Percentiles rank a stretch among this genome's conserved stretches.
Evolutionary conservation across 2,329 filamentous ascomycete genomes (phyloP).

Genomic region (Aureobasidium sp.): DNA sequence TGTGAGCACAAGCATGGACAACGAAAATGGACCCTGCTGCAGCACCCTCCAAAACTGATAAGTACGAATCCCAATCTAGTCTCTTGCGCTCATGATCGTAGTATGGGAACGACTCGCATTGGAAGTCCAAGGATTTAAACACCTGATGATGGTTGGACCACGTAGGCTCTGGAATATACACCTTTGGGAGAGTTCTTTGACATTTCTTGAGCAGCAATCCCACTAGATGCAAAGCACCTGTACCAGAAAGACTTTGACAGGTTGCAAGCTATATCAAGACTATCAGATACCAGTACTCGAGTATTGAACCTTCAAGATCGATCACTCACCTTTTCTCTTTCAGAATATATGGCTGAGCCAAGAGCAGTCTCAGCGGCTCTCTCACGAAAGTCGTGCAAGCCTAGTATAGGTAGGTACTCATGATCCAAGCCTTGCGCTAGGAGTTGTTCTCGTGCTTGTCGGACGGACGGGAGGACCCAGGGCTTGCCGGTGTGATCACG

Average conservation of each 20-base stretch:
- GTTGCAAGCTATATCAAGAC: constrained; percentile 20
- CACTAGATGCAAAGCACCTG: constrained; percentile 34
- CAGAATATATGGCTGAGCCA: neutral
- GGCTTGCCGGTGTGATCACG: constrained; percentile 34
- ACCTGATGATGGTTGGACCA: constrained; percentile 38
- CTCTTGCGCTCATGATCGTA: constrained; percentile 53
- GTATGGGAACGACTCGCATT: constrained; percentile 24
- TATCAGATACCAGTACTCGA: too few relatives aligned
- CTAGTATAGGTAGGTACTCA: neutral
- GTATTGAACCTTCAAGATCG: neutral
- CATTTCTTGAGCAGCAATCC: constrained; percentile 29
- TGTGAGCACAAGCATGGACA: constrained; percentile 40
- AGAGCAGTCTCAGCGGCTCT: neutral
- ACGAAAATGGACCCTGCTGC: constrained; percentile 28
- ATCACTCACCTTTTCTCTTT: too few relatives aligned
- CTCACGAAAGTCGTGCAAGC: neutral
- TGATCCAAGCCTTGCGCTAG: neutral
- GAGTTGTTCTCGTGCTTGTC: neutral
- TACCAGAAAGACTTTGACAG: constrained; percentile 37
- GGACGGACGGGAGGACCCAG: constrained; percentile 35
- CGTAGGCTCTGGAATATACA: constrained; percentile 37
- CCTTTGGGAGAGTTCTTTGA: constrained; percentile 21
- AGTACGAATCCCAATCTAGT: constrained; percentile 87
- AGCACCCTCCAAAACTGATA: constrained; percentile 81
- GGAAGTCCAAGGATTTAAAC: constrained; percentile 30